Conservation (phyloP, 768 basidiomycete genomes). For the Amanita brunnescens region DNA sequence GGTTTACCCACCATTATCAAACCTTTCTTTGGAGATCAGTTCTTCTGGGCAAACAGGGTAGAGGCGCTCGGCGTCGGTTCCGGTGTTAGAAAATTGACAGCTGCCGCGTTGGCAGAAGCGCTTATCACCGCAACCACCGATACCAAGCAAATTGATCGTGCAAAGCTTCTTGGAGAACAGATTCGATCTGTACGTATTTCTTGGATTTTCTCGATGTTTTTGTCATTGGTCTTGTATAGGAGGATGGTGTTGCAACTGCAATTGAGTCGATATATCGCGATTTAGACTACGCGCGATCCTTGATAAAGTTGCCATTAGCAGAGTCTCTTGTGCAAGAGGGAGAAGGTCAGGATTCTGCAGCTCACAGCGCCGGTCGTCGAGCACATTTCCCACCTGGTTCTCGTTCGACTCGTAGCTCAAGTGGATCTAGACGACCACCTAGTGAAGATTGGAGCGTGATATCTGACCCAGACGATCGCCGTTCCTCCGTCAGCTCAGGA, state of each 20-base stretch:
- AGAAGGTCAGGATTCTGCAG: conserved; percentile 29
- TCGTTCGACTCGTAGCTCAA: conserved; percentile 46
- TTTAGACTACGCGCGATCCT: conserved; percentile 83
- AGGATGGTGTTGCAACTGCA: conserved; percentile 90
- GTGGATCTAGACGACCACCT: conserved; percentile 43
- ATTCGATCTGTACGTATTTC: conserved; percentile 60
- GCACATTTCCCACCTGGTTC: conserved; percentile 23
- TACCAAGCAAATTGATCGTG: conserved; percentile 79
- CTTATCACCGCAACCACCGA: conserved; percentile 79
- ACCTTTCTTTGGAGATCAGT: conserved; percentile 98
- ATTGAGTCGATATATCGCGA: conserved; percentile 96
- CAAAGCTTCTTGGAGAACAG: conserved; percentile 75
- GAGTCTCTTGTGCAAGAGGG: conserved; percentile 20
- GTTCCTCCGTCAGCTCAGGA: conserved; percentile 47
- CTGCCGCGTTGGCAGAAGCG: conserved; percentile 69
- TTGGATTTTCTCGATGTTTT: not conserved
- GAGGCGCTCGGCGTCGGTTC: conserved; percentile 90
- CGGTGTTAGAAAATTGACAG: conserved; percentile 81
- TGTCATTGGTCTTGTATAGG: conserved; percentile 36
- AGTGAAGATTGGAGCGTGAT: conserved; percentile 89
- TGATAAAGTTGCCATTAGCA: conserved; percentile 56
- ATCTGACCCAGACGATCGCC: conserved; percentile 61
- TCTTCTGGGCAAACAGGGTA: conserved; percentile 97
- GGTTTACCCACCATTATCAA: conserved; percentile 93
- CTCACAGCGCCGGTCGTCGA: conserved; percentile 20